These are phyloP conservation scores for Sphaerostilbella broomeana DNA, from an alignment of 2,329 filamentous ascomycete species.

Conservation along the genomic window DNA sequence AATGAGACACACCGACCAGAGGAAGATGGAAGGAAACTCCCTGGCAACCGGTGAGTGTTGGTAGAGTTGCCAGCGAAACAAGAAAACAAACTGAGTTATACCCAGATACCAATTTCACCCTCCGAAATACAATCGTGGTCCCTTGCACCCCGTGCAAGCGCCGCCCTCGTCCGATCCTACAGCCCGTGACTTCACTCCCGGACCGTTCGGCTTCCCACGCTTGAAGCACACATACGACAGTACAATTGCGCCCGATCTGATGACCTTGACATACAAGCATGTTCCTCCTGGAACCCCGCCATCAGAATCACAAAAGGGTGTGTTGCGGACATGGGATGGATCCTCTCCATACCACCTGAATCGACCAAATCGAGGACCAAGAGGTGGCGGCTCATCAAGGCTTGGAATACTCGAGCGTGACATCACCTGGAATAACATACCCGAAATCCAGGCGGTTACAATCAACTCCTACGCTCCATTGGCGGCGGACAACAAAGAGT, in stretches of 20 bases:
- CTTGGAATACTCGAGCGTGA: conserved; percentile 66
- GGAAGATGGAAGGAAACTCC: conserved; percentile 34
- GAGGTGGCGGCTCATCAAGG: conserved; percentile 60
- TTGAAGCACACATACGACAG: conserved; percentile 85
- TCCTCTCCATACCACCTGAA: conserved; percentile 94
- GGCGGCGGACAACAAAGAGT: conserved; percentile 62
- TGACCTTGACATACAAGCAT: conserved; percentile 85
- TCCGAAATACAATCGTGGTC: conserved; percentile 90
- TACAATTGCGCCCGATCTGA: conserved; percentile 79
- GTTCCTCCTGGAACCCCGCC: conserved; percentile 64
- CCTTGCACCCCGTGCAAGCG: conserved; percentile 85
- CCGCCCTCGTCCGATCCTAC: conserved; percentile 79
- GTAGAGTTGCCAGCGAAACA: too few species aligned
- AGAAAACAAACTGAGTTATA: too few species aligned
- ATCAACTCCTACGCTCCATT: conserved; percentile 69
- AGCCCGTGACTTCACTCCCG: conserved; percentile 82
- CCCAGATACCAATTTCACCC: conserved; percentile 87
- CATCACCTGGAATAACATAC: conserved; percentile 77
- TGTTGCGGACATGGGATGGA: conserved; percentile 79
- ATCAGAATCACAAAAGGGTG: conserved; percentile 46
- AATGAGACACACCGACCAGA: conserved; percentile 30
- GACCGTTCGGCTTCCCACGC: conserved; percentile 82
- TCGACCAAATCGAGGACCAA: conserved; percentile 73
- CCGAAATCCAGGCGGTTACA: conserved; percentile 72
- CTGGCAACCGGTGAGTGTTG: conserved; percentile 39